Evolutionary conservation across 495 filamentous ascomycete genomes (phyloP).

Genomic region (Daldinia caldariorum): DNA sequence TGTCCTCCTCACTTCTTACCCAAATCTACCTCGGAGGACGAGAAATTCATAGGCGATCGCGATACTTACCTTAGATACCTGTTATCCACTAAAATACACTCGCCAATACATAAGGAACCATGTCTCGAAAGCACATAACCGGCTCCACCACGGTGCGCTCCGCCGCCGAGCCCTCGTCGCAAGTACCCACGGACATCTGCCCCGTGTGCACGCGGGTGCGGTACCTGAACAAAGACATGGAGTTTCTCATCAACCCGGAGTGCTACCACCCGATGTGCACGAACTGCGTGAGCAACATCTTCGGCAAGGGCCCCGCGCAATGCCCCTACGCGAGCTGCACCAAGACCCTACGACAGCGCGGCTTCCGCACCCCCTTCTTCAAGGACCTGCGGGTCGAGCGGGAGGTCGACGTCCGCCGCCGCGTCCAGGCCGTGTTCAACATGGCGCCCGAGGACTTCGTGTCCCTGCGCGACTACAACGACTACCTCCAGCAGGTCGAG

Average conservation of each 20-base stretch:
- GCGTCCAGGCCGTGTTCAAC: slow-evolving; percentile 87
- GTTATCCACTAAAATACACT: no score
- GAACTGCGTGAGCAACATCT: slow-evolving; percentile 93
- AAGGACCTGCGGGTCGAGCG: slow-evolving; percentile 89
- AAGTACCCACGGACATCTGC: slow-evolving; percentile 75
- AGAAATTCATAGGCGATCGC: not conserved
- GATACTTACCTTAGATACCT: no score
- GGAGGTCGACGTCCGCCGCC: slow-evolving; percentile 89
- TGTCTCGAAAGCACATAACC: slow-evolving; percentile 46
- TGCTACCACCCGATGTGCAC: slow-evolving; percentile 99
- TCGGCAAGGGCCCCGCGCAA: slow-evolving; percentile 86
- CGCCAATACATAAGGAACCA: slow-evolving; percentile 23
- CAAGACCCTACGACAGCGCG: slow-evolving; percentile 81
- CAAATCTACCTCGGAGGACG: slow-evolving; percentile 6
- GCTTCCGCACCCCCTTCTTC: slow-evolving; percentile 89
- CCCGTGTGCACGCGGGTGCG: slow-evolving; percentile 95
- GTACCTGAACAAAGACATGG: slow-evolving; percentile 92
- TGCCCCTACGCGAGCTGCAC: slow-evolving; percentile 90
- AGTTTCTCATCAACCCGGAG: slow-evolving; percentile 94
- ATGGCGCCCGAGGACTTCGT: slow-evolving; percentile 90
- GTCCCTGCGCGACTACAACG: slow-evolving; percentile 80
- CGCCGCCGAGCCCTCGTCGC: slow-evolving; percentile 17
- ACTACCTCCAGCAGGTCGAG: slow-evolving; percentile 95
- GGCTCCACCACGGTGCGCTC: slow-evolving; percentile 17
- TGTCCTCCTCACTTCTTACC: not conserved